Evolutionary conservation across 1,139 yeast genomes (phyloP), one percentile per base, ranked within the genome.

Genomic region (Entelexis sorbosivorans): DNA sequence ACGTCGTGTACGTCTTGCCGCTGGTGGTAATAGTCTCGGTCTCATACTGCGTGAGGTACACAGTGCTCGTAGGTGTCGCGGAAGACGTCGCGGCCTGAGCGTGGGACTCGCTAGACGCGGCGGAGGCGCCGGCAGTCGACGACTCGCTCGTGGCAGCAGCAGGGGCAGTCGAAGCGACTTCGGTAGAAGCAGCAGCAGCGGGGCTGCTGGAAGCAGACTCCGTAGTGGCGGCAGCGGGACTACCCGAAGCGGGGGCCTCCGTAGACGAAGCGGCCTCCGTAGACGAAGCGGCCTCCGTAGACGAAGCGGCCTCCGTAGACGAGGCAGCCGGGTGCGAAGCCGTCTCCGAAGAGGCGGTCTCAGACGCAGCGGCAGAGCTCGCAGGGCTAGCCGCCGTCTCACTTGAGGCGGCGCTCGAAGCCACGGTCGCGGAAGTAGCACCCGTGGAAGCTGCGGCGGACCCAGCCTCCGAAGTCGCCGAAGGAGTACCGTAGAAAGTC

Each of bases 21-120:
- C 50, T 54, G 29, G 38, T 40, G 6, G 57, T 46, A 36, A 48
- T 34, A 10, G 53, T 51, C 49, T 33, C 42, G 5, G 51, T 49
- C 48, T 40, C 29, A 47, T 19, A 32, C 32, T 45, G 32, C 40
- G 56, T 53, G 33, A 51, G 26, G 48, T 39, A 48, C 26, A 53
- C 26, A 5, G 56, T 53, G 16, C 43, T 36, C 13, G 57, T 52
- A 5, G 52, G 47, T 17, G 47, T 33, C 14, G 45, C 52, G 16
- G 46, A 14, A 20, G 52, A 24, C 26, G 50, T 33, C 3, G 29
- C 14, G 10, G 40, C 38, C 2, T 19, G 19, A 6, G 28, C 9
- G 8, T 22, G n/a, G 16, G 28, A 22, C 40, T 6, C 40, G 19
- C 17, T n/a, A 17, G 40, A 36, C 40, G 5, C 5, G 8, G 38